A percentile compares a stretch with the other conserved stretches of the same genome.
Evolutionary conservation across 352 stramenopile genomes (phyloP).

Genomic region (Globisporangium iwayamae): DNA sequence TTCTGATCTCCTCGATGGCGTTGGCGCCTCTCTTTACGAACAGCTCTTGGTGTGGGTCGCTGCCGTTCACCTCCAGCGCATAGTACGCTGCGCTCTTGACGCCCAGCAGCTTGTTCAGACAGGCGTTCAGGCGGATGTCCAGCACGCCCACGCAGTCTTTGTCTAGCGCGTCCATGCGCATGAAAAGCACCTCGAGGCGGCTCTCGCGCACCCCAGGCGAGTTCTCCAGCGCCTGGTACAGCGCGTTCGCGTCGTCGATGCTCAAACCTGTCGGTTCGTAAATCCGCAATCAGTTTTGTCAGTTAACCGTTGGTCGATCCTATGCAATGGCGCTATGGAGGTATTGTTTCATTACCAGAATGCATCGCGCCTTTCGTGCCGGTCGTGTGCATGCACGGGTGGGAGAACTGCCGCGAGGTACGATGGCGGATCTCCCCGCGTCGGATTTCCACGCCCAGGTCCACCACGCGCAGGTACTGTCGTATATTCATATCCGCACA

Average conservation of each 20-base stretch:
- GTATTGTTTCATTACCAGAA: slow-evolving; percentile 30
- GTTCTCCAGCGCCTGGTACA: slow-evolving; percentile 46
- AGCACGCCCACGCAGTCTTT: slow-evolving; percentile 45
- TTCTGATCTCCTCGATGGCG: slow-evolving; percentile 14
- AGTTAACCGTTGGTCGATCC: not conserved
- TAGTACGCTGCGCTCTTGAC: slow-evolving; percentile 41
- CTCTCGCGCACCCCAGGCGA: slow-evolving; percentile 33
- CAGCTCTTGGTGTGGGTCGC: slow-evolving; percentile 54
- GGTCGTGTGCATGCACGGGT: slow-evolving; percentile 59
- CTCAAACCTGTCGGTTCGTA: slow-evolving; percentile 35
- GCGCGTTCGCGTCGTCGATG: slow-evolving; percentile 71
- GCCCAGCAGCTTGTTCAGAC: slow-evolving; percentile 35
- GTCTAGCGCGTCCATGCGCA: slow-evolving; percentile 61
- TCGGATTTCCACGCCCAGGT: slow-evolving; percentile 67
- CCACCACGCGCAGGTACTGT: slow-evolving; percentile 65
- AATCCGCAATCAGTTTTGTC: not conserved
- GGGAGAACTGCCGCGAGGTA: slow-evolving; percentile 24
- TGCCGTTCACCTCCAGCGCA: slow-evolving; percentile 45
- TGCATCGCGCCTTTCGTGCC: slow-evolving; percentile 59
- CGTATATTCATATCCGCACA: not conserved
- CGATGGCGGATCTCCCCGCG: slow-evolving; percentile 68
- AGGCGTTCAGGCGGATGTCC: slow-evolving; percentile 47
- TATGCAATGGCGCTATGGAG: not conserved
- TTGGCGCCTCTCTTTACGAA: slow-evolving; percentile 18
- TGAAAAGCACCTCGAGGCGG: slow-evolving; percentile 44